Base-by-base conservation (phyloP, 2,329 filamentous ascomycete species). In the Hypocreales sp. region DNA sequence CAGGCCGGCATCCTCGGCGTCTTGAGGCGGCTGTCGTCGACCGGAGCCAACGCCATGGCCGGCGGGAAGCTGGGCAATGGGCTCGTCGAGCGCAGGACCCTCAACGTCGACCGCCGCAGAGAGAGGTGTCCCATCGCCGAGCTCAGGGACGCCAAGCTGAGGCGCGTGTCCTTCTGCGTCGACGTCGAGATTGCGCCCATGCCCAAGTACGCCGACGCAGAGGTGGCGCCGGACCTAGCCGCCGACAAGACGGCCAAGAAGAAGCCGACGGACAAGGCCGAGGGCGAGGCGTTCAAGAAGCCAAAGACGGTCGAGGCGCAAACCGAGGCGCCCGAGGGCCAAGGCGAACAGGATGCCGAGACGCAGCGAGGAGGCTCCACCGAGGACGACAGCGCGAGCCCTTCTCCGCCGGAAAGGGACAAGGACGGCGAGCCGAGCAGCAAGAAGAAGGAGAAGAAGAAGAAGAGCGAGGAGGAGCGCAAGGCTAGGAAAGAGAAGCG, bases 161-260 rank as follows among this genome's bases (percentile, higher is more conserved):
- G 83, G 29, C 72, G 84, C 28, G 90, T 98, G 1, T 80, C 87
- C 0, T 98, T 98, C 45, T 93, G 82, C 40, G 90, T 98, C 3
- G 90, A 98, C 45, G 86, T 98, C 5, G 90, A 98, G 50, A 92
- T 98, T 44, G 87, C 87, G 4, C 82, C 84, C 1, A 74, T 82
- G 45, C 82, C 86, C 15, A 75, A 72, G 40, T 90, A 92, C 40
- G 55, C 60, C 10, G 80, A 90, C 4, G 61, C 61, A 11, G 65
- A 67, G 6, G 50, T 64, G 8, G 48, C 22, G 25, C 37, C 31
- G 5, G 58, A 54, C 29, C 44, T 51, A 6, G 5, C 24, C n/a
- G 54, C 56, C 23, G 67, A 67, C 31, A 54, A 53, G 31, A 48
- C 53, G 2, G 59, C 69, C 14, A 80, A 75, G 45, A 71, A 68